Evolutionary conservation across 306 rosid genomes (phyloP).

Genomic region (Sesbania bispinosa): DNA sequence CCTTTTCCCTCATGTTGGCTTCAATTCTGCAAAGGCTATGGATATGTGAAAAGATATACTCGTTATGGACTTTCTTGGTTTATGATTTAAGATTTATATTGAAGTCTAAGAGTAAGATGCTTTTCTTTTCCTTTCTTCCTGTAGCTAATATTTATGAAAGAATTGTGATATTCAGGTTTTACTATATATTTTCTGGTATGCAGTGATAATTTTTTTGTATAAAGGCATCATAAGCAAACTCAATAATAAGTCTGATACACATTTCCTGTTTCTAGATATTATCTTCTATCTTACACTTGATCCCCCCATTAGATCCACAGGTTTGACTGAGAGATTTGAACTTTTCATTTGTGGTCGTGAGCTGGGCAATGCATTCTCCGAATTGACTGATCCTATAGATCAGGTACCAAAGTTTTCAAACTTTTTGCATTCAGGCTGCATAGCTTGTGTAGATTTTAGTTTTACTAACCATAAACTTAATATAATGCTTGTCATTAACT

Average conservation of each 20-base stretch:
- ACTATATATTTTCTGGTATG: not conserved
- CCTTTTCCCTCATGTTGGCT: not conserved
- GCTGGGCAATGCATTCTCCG: conserved; percentile 96
- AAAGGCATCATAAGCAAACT: not conserved
- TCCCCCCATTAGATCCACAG: conserved; percentile 57
- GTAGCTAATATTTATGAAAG: conserved; percentile 2
- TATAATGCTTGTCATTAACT: not conserved
- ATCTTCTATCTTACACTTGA: conserved; percentile 23
- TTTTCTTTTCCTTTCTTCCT: not conserved
- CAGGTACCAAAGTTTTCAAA: conserved; percentile 55
- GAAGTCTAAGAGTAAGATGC: not conserved
- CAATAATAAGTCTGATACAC: not conserved
- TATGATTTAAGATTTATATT: not conserved
- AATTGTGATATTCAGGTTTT: not conserved
- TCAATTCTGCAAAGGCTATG: conserved; percentile 1
- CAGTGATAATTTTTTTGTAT: not conserved
- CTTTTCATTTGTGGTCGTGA: conserved; percentile 97
- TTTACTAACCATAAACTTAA: not conserved
- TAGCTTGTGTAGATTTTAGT: conserved; percentile 5
- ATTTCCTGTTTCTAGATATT: conserved; percentile 5
- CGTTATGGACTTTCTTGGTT: not conserved
- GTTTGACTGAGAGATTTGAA: conserved; percentile 92
- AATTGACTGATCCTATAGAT: conserved; percentile 93
- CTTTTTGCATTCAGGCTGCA: not conserved
- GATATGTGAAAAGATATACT: not conserved